Conservation (phyloP, 139 green algal species). For the Chlamydomonas eustigma region DNA sequence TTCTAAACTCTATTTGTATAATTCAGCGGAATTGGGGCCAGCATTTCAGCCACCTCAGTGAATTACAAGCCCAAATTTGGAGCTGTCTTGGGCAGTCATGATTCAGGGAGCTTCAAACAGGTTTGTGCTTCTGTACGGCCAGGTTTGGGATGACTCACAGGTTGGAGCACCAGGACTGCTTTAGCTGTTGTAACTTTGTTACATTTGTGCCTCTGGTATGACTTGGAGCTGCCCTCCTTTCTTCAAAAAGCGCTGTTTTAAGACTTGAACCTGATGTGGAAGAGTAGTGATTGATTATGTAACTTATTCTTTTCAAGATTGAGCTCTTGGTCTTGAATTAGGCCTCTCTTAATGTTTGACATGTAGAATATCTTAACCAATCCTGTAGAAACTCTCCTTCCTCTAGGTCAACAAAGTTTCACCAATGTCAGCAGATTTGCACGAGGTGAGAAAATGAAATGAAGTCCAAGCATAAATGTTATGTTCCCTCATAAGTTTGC, state of each 20-base stretch:
- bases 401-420: neutral
- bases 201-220: too few relatives aligned
- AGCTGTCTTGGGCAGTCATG: neutral
- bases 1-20: neutral
- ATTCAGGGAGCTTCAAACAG: neutral
- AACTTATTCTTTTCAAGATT: neutral
- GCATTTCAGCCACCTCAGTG: neutral
- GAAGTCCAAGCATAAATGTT: neutral
- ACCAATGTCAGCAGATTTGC: neutral
- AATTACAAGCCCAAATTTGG: neutral
- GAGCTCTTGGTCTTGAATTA: too few relatives aligned
- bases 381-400: too few relatives aligned
- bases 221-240: too few relatives aligned
- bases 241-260: too few relatives aligned
- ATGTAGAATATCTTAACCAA: too few relatives aligned
- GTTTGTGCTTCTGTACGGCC: neutral
- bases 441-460: neutral
- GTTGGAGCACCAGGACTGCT: neutral
- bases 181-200: too few relatives aligned
- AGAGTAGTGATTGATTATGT: neutral
- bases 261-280: neutral
- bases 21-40: neutral
- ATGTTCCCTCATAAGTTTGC: neutral
- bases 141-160: neutral
- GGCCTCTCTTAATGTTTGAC: too few relatives aligned